These are phyloP conservation scores for Cucumis hystrix DNA, from an alignment of 306 rosid species.

Conservation along the genomic window DNA sequence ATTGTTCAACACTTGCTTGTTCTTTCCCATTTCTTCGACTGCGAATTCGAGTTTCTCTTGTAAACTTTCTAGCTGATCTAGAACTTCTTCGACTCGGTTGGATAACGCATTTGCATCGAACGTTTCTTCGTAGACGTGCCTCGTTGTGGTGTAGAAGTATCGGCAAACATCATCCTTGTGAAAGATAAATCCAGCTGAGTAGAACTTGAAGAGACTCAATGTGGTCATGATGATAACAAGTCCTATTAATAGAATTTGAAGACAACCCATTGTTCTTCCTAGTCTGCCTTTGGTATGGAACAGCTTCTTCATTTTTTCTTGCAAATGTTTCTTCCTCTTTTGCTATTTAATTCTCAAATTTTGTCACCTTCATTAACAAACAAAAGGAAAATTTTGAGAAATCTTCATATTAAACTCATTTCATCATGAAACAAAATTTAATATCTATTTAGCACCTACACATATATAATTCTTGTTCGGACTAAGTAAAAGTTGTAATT, in stretches of 20 bases:
- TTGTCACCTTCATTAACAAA: not conserved
- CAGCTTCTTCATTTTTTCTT: slow-evolving; percentile 23
- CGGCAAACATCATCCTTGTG: slow-evolving; percentile 49
- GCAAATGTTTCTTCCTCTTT: slow-evolving; percentile 2
- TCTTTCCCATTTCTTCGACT: slow-evolving; percentile 44
- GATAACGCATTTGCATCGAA: slow-evolving; percentile 51
- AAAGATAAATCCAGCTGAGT: slow-evolving; percentile 61
- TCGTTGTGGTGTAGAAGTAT: slow-evolving; percentile 26
- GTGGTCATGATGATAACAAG: slow-evolving; percentile 53
- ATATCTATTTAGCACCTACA: no score
- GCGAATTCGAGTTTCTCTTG: slow-evolving; percentile 59
- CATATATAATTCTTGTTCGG: no score
- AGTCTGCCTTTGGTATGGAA: slow-evolving; percentile 45
- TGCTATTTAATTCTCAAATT: not conserved
- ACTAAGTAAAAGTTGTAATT: no score
- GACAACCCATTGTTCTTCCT: slow-evolving; percentile 40
- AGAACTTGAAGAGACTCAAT: slow-evolving; percentile 49
- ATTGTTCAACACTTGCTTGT: slow-evolving; percentile 21
- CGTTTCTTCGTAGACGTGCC: slow-evolving; percentile 20
- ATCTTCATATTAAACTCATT: no score
- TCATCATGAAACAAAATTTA: no score
- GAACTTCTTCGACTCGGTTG: slow-evolving; percentile 51
- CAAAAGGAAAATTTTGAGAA: not conserved
- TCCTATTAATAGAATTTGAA: slow-evolving; percentile 59
- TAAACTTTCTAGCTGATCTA: slow-evolving; percentile 40